phyloP scores from a whole-genome alignment of 768 basidiomycete genomes.

The Rhizopogon roseolus region DNA sequence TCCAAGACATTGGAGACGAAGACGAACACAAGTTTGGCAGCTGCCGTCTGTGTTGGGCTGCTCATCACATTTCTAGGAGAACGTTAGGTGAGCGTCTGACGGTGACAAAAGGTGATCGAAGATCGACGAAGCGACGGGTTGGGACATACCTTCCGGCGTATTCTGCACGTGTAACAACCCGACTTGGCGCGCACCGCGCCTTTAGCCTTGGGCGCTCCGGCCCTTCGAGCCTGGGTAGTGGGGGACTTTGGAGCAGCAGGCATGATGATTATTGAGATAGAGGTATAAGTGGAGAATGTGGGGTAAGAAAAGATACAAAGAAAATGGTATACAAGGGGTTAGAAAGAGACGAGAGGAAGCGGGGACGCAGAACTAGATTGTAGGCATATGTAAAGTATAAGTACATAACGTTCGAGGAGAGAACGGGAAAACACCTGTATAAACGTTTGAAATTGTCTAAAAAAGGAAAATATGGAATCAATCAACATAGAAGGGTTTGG shows the following conservation, averaged over 20 bases:
- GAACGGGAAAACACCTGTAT: slow-evolving; percentile 6
- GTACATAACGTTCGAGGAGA: slow-evolving; percentile 21
- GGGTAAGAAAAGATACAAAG: slow-evolving; percentile 17
- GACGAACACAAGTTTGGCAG: slow-evolving; percentile 74
- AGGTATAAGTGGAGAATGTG: slow-evolving; percentile 12
- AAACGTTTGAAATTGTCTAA: background rate
- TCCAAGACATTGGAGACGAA: slow-evolving; percentile 79
- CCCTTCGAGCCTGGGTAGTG: slow-evolving; percentile 33
- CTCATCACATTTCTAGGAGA: slow-evolving; percentile 78
- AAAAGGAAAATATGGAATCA: slow-evolving; percentile 5
- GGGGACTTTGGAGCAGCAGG: slow-evolving; percentile 37
- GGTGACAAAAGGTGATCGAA: slow-evolving; percentile 7
- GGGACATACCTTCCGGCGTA: slow-evolving; percentile 68
- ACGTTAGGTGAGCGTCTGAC: slow-evolving; percentile 12
- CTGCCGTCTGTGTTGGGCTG: slow-evolving; percentile 53
- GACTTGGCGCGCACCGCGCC: slow-evolving; percentile 83
- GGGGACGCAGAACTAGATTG: slow-evolving; percentile 13
- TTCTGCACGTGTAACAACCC: slow-evolving; percentile 86
- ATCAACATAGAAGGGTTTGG: slow-evolving; percentile 9
- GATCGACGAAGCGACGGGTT: slow-evolving; percentile 4
- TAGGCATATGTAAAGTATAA: slow-evolving; percentile 25
- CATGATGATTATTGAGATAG: slow-evolving; percentile 16
- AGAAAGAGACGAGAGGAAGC: slow-evolving; percentile 4
- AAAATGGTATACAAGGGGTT: background rate
- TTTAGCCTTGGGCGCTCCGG: slow-evolving; percentile 67